Evolutionary conservation across 2,329 filamentous ascomycete genomes (phyloP), one percentile per base, ranked within the genome.

Genomic region (Phaeosphaeriaceae sp.): DNA sequence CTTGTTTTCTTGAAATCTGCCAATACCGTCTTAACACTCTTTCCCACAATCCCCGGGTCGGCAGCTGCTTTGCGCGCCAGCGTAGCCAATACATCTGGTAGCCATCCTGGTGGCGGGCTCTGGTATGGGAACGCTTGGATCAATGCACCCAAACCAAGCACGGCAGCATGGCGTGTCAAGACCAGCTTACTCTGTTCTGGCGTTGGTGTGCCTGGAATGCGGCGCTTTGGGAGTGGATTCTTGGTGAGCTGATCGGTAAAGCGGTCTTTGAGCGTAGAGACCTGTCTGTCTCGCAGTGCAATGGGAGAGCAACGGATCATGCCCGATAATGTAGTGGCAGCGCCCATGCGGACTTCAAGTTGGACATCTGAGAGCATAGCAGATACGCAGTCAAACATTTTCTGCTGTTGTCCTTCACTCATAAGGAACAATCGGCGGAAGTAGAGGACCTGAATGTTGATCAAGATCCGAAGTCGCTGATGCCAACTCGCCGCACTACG

Each of bases 1-100:
- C 94, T 87, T 37, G 94, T 99, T 84, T 99, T 99, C 80, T 99
- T 99, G 81, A 99, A 99, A 67, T 99, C 95, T 53, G 92, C 92
- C 58, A 99, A 79, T 29, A 97, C 92, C 15, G 83, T 84, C 82
- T 99, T 99, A 9, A 96, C 95, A 51, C 93, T 94, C 76, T 96
- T 96, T 2, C 94, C 94, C 46, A 99, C 92, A 50, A 95, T 87
- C 0, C 94, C 94, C 0, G 91, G 86, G 66, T 99, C 94, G 38
- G 85, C 90, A 1, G 93, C 92, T 8, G 95, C 92, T 60, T 88
- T 87, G 29, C 88, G 85, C 5, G 93, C 95, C 56, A 99, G 76
- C 9, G 87, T 88, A 9, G 93, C 92, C 44, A 99, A 77, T 20
- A 96, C 88, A 66, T 95, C 92, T 0, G 94, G 93, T 84, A 99